Base-by-base conservation (phyloP, 805 yeast genomes). In the Candida hispaniensis region DNA sequence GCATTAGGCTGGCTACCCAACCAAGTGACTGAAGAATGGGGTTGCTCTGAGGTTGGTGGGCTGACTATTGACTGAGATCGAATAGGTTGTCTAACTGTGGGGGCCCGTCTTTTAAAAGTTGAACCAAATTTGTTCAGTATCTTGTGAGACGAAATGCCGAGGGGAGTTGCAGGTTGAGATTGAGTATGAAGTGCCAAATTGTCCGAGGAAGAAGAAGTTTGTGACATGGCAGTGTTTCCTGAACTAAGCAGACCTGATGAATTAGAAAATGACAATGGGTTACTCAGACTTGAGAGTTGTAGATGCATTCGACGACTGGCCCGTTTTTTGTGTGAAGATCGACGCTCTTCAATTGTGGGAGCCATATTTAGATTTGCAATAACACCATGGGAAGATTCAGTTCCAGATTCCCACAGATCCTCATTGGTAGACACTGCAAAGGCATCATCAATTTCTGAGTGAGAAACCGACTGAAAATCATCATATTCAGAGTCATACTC, bases 381-480 rank as follows among this genome's bases (percentile, higher is more conserved):
- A 10, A 28, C 36, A 2, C 28, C 36, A 13, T 27, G 28, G 18
- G 28, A 32, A 14, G 28, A 23, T 10, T 32, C 36, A 5, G 36
- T 28, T 2, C 36, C 36, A 12, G 36, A 32, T 18, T 32, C 36
- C 36, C 36, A 32, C 22, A 32, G 28, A 10, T 32, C 36, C 18
- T 32, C 24, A 14, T 20, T 23, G 23, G 23, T 28, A 2, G 36
- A 21, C 4, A 28, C 28, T 7, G 35, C 18, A 23, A 32, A 32
- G 16, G 36, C 36, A 21, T 23, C 17, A 23, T 32, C 36, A 28
- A 32, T 32, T 23, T 23, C 36, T 4, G 36, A 32, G 28, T 32
- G 28, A 22, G 17, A 21, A 22, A 23, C 36, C 18, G 17, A 14
- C 14, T 29, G 26, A 2, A 18, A 21, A 18, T 23, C 28, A 10